phyloP scores from a whole-genome alignment of 176 grass and related monocot species.

The Lolium multiflorum region DNA sequence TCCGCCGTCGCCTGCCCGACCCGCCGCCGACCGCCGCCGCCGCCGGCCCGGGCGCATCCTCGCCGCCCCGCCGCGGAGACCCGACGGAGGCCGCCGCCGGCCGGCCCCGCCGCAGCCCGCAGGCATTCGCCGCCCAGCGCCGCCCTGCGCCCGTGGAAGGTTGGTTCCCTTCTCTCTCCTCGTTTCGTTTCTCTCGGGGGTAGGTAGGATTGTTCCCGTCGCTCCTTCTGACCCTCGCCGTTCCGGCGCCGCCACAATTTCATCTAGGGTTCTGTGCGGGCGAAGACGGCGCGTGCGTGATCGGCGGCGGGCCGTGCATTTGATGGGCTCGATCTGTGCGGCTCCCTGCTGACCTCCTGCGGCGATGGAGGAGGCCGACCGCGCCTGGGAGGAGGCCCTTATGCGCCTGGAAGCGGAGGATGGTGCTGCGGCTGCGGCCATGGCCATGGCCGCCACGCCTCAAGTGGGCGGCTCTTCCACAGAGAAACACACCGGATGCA shows the following conservation, averaged over 20 bases:
- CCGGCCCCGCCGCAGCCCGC: neutral
- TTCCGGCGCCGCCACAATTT: neutral
- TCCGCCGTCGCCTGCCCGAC: slow-evolving; percentile 37
- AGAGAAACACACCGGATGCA: too few species aligned
- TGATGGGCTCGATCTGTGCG: slow-evolving; percentile 51
- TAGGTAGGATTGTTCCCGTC: neutral
- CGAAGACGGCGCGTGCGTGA: slow-evolving; percentile 27
- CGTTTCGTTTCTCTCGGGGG: neutral
- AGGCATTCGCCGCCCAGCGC: slow-evolving; percentile 44
- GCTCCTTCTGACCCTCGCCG: slow-evolving; percentile 4
- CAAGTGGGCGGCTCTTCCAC: neutral
- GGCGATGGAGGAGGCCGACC: slow-evolving; percentile 36
- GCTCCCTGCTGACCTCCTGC: slow-evolving; percentile 38
- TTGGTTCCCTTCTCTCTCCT: neutral
- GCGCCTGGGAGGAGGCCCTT: too few species aligned
- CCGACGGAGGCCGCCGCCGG: neutral
- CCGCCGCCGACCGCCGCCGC: slow-evolving; percentile 45
- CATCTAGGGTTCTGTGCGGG: slow-evolving; percentile 44
- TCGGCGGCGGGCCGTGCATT: slow-evolving; percentile 44
- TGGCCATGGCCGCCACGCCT: too few species aligned
- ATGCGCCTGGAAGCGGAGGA: neutral
- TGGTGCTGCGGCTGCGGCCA: too few species aligned
- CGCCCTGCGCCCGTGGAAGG: neutral
- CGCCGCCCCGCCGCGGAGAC: neutral
- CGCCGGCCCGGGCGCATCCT: slow-evolving; percentile 2